These are phyloP conservation scores for Lentinula novae-zelandiae DNA, from an alignment of 1,284 basidiomycete genomes.

Conservation along the genomic window DNA sequence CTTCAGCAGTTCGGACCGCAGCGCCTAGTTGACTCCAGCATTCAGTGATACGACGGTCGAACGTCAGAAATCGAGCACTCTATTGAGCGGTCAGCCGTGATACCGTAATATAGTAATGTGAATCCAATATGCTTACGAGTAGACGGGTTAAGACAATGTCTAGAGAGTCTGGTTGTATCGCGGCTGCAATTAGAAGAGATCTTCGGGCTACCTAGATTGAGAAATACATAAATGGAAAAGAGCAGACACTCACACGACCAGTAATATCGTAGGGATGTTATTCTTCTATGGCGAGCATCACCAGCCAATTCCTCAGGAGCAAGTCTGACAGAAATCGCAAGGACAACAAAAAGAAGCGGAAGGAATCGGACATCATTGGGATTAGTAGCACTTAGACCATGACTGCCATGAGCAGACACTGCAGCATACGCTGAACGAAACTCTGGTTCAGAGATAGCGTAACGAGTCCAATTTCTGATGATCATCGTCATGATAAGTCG, in stretches of 20 bases:
- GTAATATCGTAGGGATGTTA: conserved; percentile 85
- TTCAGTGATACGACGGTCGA: conserved; percentile 86
- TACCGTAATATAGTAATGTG: conserved; percentile 4
- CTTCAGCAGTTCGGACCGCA: conserved; percentile 90
- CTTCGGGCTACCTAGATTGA: conserved; percentile 62
- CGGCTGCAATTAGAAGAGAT: conserved; percentile 83
- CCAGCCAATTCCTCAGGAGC: conserved; percentile 84
- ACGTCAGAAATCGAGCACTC: conserved; percentile 89
- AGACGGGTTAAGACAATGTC: conserved; percentile 88
- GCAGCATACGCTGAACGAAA: conserved; percentile 82
- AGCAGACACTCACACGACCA: conserved; percentile 75
- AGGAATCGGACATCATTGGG: conserved; percentile 86
- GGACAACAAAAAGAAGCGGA: conserved; percentile 87
- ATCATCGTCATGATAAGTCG: conserved; percentile 8
- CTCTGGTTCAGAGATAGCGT: conserved; percentile 85
- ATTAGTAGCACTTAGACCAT: conserved; percentile 55
- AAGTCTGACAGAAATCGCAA: conserved; percentile 86
- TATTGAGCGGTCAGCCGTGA: conserved; percentile 27
- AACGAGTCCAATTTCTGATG: conserved; percentile 88
- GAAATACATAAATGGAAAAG: conserved; percentile 14
- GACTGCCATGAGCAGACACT: conserved; percentile 70
- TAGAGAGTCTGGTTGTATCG: conserved; percentile 86
- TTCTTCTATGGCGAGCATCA: conserved; percentile 67
- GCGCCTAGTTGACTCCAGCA: conserved; percentile 96
- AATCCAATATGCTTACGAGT: conserved; percentile 43